Evolutionary conservation across 192 early-diverging fungal species (phyloP).

Genomic region (Dimargaris cristalligena): DNA sequence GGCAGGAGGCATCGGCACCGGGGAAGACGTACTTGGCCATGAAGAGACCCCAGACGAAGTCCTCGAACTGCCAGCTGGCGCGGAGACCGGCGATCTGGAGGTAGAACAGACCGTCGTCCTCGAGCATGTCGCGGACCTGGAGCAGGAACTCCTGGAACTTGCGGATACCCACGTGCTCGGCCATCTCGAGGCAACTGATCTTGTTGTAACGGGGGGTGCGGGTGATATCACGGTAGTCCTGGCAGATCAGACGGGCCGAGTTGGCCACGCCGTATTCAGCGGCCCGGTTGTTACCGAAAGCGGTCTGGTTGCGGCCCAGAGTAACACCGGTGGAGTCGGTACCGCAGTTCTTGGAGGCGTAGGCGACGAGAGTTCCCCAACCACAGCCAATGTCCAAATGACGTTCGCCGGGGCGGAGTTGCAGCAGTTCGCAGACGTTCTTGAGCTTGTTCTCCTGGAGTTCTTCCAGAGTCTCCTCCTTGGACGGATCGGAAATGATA

Average conservation of each 20-base stretch:
- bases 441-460: conserved; percentile 93
- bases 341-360: conserved; percentile 78
- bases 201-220: conserved; percentile 74
- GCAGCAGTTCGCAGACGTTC: conserved; percentile 68
- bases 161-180: conserved; percentile 95
- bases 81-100: conserved; percentile 95
- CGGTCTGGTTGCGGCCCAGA: conserved; percentile 80
- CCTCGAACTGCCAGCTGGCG: conserved; percentile 62
- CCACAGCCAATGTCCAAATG: conserved; percentile 97
- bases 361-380: conserved; percentile 85
- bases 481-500: conserved; percentile 56
- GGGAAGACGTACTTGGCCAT: conserved; percentile 99
- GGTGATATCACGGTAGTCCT: conserved; percentile 98
- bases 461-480: conserved; percentile 77
- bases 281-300: conserved; percentile 72
- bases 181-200: conserved; percentile 98
- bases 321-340: conserved; percentile 88
- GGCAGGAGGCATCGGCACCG: conserved; percentile 92
- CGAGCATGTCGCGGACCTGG: conserved; percentile 85
- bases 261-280: conserved; percentile 62
- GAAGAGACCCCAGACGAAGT: conserved; percentile 82
- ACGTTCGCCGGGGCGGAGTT: conserved; percentile 70
- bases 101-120: conserved; percentile 97
- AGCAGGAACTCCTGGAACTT: conserved; percentile 77
- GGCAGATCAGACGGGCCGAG: conserved; percentile 66